Evolutionary conservation across 2,329 filamentous ascomycete species (phyloP), one percentile per base, ranked within the genome.

Genomic region (Botrytis byssoidea): DNA sequence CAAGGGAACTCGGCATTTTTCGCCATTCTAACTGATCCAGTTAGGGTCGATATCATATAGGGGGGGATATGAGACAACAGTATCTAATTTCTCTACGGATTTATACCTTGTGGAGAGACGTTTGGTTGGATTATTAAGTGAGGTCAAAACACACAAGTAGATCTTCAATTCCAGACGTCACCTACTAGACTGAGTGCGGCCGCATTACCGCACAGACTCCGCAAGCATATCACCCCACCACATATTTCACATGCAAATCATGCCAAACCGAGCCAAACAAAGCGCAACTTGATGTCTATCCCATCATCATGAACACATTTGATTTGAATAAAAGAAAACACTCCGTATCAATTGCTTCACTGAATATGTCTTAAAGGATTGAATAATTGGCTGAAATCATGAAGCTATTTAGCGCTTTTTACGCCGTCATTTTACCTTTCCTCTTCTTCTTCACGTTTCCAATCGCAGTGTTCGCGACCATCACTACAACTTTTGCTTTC

Each of bases 401-500:
- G 88, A 84, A 84, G 63, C 81, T 87, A 70, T 82, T 89, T 78
- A 88, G 86, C 69, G 87, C 88, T 37, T 81, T 88, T 74, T 86
- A 89, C 79, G 83, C 84, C 76, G 81, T 92, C 67, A 83, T 90
- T 70, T 84, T 91, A 70, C 89, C 90, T n/a, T 85, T 91, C 78
- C 83, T 92, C 76, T 85, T 89, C 78, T 76, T 91, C 76, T 84
- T 91, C 78, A 90, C 89, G 35, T 82, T 92, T 20, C 90, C 91
- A 14, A 85, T 92, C 71, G 85, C 88, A 77, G 79, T 92, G 68
- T 87, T 90, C 72, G 91, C 91, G 70, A 87, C 86, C 75, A 82
- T 92, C 76, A 92, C 91, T 46, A 89, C 90, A 72, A 86, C 85
- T 7, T 77, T 92, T 66, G 89, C 91, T 57, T 88, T 91, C 76